Base-by-base conservation (phyloP, 768 basidiomycete genomes). In the Megacollybia marginata region DNA sequence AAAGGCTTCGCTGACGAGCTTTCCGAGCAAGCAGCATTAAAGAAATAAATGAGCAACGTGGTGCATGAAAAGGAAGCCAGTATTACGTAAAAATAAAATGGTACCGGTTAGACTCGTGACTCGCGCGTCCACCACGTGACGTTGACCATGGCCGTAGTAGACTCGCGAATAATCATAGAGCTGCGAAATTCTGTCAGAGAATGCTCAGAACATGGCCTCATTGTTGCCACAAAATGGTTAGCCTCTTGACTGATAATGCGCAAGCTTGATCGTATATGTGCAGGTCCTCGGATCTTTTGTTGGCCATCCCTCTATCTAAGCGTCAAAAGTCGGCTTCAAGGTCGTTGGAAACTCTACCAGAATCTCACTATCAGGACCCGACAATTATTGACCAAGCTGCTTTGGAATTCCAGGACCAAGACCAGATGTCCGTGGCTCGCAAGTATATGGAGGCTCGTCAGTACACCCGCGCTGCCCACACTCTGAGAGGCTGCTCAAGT, bases 271-370 rank as follows among this genome's bases (percentile, higher is more conserved):
- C 33, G 16, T 9, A 44, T 28, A 46, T 38, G 46, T 60, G 33
- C 48, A 82, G 79, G 79, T 77, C 79, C 18, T 70, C 78, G 15
- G 79, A 81, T 52, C 64, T 81, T 31, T 67, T 79, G 46, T 67
- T 74, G 15, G 68, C 73, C 18, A 59, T 74, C 68, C 65, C 72
- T 9, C n/a, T 52, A 55, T 13, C 15, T 16, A 16, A n/a, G 28
- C n/a, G 44, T 16, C n/a, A 44, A 31, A 31, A 16, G 23, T 44
- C 44, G 23, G 4, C 18, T 16, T 13, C 18, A 16, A 23, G 13
- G n/a, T 44, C 13, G 28, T 16, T 31, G 18, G 38, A 7, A 40
- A 15, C 5, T 9, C 11, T 44, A 5, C 23, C n/a, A 13, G n/a
- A 31, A 44, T 44, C 13, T 9, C 18, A 19, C 13, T 44, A 40